Base-by-base conservation (phyloP, 805 yeast species). In the Pichia gijzeniarum region DNA sequence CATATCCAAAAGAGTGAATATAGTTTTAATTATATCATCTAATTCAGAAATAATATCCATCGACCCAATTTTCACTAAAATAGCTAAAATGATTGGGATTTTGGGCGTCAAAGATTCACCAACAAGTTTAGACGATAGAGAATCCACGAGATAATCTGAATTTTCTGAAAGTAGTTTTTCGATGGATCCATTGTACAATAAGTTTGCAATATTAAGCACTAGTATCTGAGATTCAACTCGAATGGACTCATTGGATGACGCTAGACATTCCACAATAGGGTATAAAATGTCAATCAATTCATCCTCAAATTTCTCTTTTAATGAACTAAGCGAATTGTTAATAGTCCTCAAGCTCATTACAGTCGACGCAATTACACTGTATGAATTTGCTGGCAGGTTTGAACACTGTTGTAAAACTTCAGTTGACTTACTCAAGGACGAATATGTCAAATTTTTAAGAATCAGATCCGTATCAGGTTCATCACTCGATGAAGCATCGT, bases 111-210 rank as follows among this genome's bases (percentile, higher is more conserved):
- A 73, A 45, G 81, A 71, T 5, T 89, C 79, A 2, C 84, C 76
- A 22, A 87, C 78, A 43, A 93, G 66, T 50, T 74, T 76, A 25
- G 79, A 62, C 3, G 95, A 82, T n/a, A 89, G 67, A 0, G 88
- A 67, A 58, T 93, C 97, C 14, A 89, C 67, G 17, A 91, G 62
- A 57, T 90, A 90, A 55, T 91, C 96, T 46, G 80, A 72, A 59
- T 89, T 91, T 21, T 77, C 79, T 32, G 72, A 55, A 2, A 93
- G 69, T 48, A 91, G 58, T 3, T 62, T 61, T 30, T 67, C 67
- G 2, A 90, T 62, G 0, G 87, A 77, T 0, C 82, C 82, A 30
- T 67, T 55, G 48, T 81, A 83, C 12, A 80, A 65, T 4, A 68
- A 59, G 9, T 62, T 52, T 0, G 86, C 75, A 5, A 90, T 64